Base-by-base conservation (phyloP, 2,329 filamentous ascomycete species). In the Stagonosporopsis cucurbitacearum region DNA sequence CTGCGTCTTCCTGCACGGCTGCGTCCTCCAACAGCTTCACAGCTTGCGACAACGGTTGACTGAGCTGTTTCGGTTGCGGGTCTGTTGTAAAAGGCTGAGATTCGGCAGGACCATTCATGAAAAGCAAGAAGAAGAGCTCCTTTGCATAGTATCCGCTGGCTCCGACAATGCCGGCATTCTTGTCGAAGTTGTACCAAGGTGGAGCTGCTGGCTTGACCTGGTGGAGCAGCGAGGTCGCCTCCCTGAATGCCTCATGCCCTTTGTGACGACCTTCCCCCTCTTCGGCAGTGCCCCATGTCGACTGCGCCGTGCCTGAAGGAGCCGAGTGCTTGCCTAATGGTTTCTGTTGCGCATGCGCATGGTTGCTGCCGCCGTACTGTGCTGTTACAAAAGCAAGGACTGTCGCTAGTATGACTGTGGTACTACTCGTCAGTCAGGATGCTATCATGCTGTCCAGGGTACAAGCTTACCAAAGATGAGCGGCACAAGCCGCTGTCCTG, bases 51-150 rank as follows among this genome's bases (percentile, higher is more conserved):
- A 90, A 75, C 8, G 80, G 78, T 28, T 78, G 77, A n/a, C 74
- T 77, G 6, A 85, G 75, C 62, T 79, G 80, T 66, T 70, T 76
- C 9, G 77, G 64, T 28, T 75, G 67, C 12, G 72, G 53, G 20
- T 72, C 68, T 26, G 66, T 67, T 6, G 74, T 75, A n/a, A 77
- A 74, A 4, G 77, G 73, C 8, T 81, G 76, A 28, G 80, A 76
- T 35, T 79, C 74, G 15, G 79, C 74, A 1, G 86, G 86, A 1
- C 82, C 80, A 65, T 88, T 88, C 79, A 88, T 84, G 70, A 88
- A 89, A 17, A 90, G 75, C 26, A 87, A 76, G 42, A 84, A 82
- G 68, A 90, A 86, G 20, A 84, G 75, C 70, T 87, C 79, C 65
- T 85, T 84, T 35, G 82, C 81, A 69, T 89, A 89, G 77, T 89